Evolutionary conservation across 2,329 filamentous ascomycete genomes (phyloP), one percentile per base, ranked within the genome.

Genomic region (Diaporthe longicolla): DNA sequence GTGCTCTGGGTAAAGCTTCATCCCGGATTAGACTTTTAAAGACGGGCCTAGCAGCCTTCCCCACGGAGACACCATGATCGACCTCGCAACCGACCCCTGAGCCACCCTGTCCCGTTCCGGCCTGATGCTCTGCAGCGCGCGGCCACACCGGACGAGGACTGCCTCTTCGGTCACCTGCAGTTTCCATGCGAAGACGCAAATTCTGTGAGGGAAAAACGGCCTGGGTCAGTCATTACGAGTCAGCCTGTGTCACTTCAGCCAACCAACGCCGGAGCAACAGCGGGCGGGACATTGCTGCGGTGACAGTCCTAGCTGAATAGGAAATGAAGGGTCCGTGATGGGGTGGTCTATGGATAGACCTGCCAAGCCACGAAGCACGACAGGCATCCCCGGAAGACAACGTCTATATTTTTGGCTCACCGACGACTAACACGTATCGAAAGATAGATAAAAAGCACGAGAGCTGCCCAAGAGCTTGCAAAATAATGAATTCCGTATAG

Each of bases 281-380:
- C 26, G 59, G 43, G 59, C 59, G 26, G 43, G 59, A 65, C 59
- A 63, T 63, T 48, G 59, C 59, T 48, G 59, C 59, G 21, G 43
- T 17, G 59, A 48, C 59, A 63, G 45, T 48, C 8, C 21, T 48
- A 63, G 59, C 59, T 63, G 40, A 63, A 63, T 48, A 11, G 29
- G 59, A 48, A 63, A 63, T 63, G 59, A 63, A 63, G 59, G 59
- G 59, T 48, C 40, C 26, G 40, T 21, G 40, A 63, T 45, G 59
- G 40, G 24, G 59, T 48, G 59, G 40, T 48, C 59, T 65, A 50
- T 48, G 59, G 59, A 50, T 32, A 65, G 24, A 29, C 19, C 43
- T 29, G 40, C 59, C 59, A 65, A 65, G 59, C 59, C 59, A 65
- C 59, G 9, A 45, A 32, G 26, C 26, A 21, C 5, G 59, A 65